These are phyloP conservation scores for Helicostylum pulchrum DNA, from an alignment of 192 early-diverging fungal genomes.

Conservation along the genomic window DNA sequence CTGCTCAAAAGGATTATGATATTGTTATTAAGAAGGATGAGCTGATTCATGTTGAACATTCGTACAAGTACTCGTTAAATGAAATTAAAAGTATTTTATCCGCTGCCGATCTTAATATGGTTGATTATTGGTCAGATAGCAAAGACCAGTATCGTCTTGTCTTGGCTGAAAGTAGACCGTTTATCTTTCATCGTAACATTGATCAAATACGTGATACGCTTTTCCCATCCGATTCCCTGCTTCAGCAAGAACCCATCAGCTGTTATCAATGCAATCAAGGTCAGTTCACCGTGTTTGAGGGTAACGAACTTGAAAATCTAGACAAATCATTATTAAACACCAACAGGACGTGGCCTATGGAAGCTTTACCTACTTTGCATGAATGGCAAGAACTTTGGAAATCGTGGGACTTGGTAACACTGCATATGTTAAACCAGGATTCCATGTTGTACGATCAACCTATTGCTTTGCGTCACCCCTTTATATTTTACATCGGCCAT, in stretches of 20 bases:
- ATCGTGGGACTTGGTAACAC: conserved; percentile 71
- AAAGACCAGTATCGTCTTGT: conserved; percentile 55
- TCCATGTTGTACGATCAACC: conserved; percentile 61
- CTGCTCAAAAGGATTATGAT: conserved; percentile 12
- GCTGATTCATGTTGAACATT: conserved; percentile 85
- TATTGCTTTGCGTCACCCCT: conserved; percentile 84
- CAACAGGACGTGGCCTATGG: neutral
- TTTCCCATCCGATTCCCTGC: neutral
- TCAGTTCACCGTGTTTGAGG: too few species aligned
- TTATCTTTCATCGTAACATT: conserved; percentile 34
- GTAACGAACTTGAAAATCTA: neutral
- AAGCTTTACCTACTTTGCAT: conserved; percentile 52
- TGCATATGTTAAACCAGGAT: conserved; percentile 53
- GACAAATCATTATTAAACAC: neutral
- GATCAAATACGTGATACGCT: neutral
- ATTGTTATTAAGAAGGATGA: conserved; percentile 63
- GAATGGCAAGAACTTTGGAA: conserved; percentile 85
- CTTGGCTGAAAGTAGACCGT: conserved; percentile 53
- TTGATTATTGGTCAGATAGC: conserved; percentile 52
- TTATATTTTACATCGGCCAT: conserved; percentile 89
- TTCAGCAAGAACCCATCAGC: neutral
- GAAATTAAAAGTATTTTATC: conserved; percentile 56
- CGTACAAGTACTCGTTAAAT: conserved; percentile 72
- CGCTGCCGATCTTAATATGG: conserved; percentile 40
- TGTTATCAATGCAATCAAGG: neutral